Conservation (phyloP, 352 stramenopile genomes). For the Chrysophaeum taylorii region DNA sequence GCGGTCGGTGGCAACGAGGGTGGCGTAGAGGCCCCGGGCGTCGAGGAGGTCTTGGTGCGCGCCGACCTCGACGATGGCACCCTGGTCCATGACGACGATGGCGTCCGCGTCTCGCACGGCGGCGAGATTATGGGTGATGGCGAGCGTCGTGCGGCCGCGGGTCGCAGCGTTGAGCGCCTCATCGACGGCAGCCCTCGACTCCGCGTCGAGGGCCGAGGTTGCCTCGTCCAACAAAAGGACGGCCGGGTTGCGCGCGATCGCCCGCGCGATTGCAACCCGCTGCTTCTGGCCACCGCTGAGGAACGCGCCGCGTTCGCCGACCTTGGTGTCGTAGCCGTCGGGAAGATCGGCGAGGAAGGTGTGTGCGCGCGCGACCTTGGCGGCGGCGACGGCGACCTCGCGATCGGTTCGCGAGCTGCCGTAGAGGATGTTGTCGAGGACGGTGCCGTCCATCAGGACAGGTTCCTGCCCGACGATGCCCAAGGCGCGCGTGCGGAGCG, state of each 20-base stretch:
- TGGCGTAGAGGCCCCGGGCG: not conserved
- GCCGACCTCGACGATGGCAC: constrained; percentile 61
- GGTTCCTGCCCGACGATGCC: constrained; percentile 46
- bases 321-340: constrained; percentile 62
- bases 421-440: constrained; percentile 46
- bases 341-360: constrained; percentile 77
- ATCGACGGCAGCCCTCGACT: constrained; percentile 45
- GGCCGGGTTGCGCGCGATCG: constrained; percentile 69
- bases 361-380: constrained; percentile 67
- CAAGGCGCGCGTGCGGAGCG: constrained; percentile 29
- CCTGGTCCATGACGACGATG: constrained; percentile 62
- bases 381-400: constrained; percentile 45
- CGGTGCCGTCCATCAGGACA: constrained; percentile 35
- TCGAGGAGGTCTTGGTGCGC: not conserved
- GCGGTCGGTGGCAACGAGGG: no score
- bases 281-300: constrained; percentile 84
- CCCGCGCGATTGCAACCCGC: constrained; percentile 73
- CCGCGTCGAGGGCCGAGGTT: constrained; percentile 25
- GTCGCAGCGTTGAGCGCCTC: constrained; percentile 39
- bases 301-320: constrained; percentile 74
- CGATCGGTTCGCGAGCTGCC: constrained; percentile 25
- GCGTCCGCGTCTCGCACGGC: constrained; percentile 52
- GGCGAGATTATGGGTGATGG: constrained; percentile 60
- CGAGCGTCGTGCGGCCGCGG: constrained; percentile 48
- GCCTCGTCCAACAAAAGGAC: constrained; percentile 70